Base-by-base conservation (phyloP, 331 rosid genomes). In the Rhamnella rubrinervis region DNA sequence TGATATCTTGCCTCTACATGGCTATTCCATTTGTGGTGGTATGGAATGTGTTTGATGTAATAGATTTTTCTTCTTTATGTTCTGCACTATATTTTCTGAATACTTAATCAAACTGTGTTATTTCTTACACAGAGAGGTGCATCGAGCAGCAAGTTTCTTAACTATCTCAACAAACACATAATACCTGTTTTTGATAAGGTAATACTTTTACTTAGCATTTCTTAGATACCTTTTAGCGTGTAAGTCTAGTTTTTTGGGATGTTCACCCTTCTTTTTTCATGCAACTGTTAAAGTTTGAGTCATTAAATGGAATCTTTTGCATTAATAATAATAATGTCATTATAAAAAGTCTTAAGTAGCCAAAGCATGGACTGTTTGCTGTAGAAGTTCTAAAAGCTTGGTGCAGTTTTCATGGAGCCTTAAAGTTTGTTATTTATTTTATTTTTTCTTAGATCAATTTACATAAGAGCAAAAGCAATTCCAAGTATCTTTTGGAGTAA, bases 101-200 rank as follows among this genome's bases (percentile, higher is more conserved):
- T 57, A 78, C 23, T 23, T 40, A 58, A 61, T 46, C 21, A 35
- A 26, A 35, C 71, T 23, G 8, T 67, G 38, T 41, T 66, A n/a
- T 74, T 70, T 74, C 25, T 2, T 49, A 49, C 65, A 62, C 76
- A 95, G 99, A 87, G 89, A 77, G 99, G 97, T 74, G 99, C 99
- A 26, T 86, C 97, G 57, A 88, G 96, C 82, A 89, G 86, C 92
- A 95, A 95, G 70, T 89, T 91, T 66, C 87, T 91, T 57, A 91
- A 74, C 82, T 95, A 89, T 59, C 77, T 95, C 65, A 86, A 84
- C 83, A 89, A 86, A 70, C 88, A 86, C 74, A 84, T 91, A 72
- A 82, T 91, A 59, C 97, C 99, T 51, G 96, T 89, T 71, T 95
- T 90, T 65, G 96, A 95, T 70, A 87, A 91, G 99, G 99, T 95